A percentile compares a stretch with the other conserved stretches of the same genome.
Conservation (phyloP, 2,329 filamentous ascomycete genomes). For the Exophiala phaeomuriformis region DNA sequence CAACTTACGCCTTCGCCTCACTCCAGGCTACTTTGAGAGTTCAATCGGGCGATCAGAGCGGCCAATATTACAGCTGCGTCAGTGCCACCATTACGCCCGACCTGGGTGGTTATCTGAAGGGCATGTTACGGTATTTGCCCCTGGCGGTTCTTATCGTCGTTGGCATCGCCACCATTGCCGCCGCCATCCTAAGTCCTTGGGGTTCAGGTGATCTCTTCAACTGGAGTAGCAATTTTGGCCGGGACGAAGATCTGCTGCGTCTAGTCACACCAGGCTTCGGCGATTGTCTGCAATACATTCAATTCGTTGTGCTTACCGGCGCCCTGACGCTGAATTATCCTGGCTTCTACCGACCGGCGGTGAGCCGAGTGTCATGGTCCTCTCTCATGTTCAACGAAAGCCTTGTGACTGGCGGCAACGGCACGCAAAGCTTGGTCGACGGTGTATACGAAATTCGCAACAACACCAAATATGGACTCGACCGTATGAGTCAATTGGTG, state of each 20-base stretch:
- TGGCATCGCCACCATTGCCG: slow-evolving; percentile 72
- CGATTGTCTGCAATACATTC: slow-evolving; percentile 93
- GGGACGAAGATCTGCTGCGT: slow-evolving; percentile 83
- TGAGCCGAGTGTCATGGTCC: slow-evolving; percentile 85
- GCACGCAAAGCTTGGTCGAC: slow-evolving; percentile 63
- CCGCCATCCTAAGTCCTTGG: slow-evolving; percentile 88
- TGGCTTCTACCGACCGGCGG: slow-evolving; percentile 85
- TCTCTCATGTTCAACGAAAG: slow-evolving; percentile 87
- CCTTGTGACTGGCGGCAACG: slow-evolving; percentile 63
- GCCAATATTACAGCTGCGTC: slow-evolving; percentile 67
- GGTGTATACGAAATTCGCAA: slow-evolving; percentile 67
- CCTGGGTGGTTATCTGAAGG: slow-evolving; percentile 61
- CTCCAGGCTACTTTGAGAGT: slow-evolving; percentile 67
- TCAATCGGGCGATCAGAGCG: slow-evolving; percentile 61
- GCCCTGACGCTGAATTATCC: slow-evolving; percentile 81
- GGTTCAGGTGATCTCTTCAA: slow-evolving; percentile 82
- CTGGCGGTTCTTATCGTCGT: slow-evolving; percentile 71
- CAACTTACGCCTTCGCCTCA: slow-evolving; percentile 80
- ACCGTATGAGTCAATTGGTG: slow-evolving; percentile 69
- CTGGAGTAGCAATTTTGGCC: slow-evolving; percentile 96
- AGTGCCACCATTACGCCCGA: slow-evolving; percentile 77
- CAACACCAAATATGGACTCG: slow-evolving; percentile 70
- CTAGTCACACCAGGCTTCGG: slow-evolving; percentile 93
- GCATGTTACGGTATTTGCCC: slow-evolving; percentile 67
- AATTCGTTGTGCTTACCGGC: slow-evolving; percentile 85